Base-by-base conservation (phyloP, 2,329 filamentous ascomycete genomes). In the Aureobasidium uvarum region DNA sequence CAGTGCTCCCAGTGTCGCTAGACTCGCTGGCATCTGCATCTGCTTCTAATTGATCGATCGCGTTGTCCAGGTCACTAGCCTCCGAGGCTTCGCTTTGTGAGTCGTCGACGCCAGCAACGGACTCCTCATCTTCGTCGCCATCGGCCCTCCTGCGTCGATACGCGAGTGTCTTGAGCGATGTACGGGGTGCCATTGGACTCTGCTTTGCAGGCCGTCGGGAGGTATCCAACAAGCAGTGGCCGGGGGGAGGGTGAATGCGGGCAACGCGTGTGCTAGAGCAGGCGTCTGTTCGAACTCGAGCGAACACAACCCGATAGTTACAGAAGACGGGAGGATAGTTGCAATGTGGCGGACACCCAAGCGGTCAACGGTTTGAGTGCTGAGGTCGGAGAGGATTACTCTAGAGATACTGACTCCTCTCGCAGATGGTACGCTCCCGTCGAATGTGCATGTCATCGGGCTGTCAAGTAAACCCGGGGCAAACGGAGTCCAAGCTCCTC, bases 91-190 rank as follows among this genome's bases (percentile, higher is more conserved):
- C 86, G 74, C 85, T 88, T 76, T 86, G 77, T 46, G 86, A 88
- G 73, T 88, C 86, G 70, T 86, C 85, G 59, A 84, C 82, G 65
- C 83, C 83, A 60, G 78, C 79, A 67, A 83, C 71, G 45, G 72
- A 74, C 68, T 79, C 77, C 69, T 90, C 88, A 71, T 90, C 88
- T 70, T 84, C 87, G 74, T 90, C 88, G 72, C 90, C 87, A 76
- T 87, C 86, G 70, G 86, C 83, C 71, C 87, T 85, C 75, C 88
- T 86, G 73, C 88, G 85, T 71, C 85, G 85, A 74, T 86, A 86
- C 76, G 89, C 84, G 71, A 86, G 77, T 77, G 86, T 88, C 78
- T 84, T 87, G 76, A 86, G 85, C 74, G 72, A 70, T 20, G 48
- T 11, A 38, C 85, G 84, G 64, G 79, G 76, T 74, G 79, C 80